These are phyloP conservation scores for Microcos paniculata DNA, from an alignment of 345 rosid genomes.

Conservation along the genomic window DNA sequence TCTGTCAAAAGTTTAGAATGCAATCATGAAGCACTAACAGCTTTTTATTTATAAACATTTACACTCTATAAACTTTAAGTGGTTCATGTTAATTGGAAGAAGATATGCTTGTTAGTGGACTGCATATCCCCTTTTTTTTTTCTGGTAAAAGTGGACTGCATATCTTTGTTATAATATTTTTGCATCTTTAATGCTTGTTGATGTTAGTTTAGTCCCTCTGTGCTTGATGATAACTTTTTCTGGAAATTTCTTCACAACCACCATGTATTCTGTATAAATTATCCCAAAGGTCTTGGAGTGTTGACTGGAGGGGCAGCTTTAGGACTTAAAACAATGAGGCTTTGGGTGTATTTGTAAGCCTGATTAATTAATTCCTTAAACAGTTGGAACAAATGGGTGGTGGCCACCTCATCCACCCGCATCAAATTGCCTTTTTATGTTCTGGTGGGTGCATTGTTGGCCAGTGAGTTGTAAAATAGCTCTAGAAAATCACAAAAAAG, in stretches of 20 bases:
- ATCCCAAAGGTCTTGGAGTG: slow-evolving; percentile 18
- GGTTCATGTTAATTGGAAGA: slow-evolving; percentile 10
- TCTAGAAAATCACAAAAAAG: background rate
- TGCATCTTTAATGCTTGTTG: background rate
- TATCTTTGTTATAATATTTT: background rate
- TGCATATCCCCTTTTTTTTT: too few relatives aligned
- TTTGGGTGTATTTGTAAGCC: too few relatives aligned
- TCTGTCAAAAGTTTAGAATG: background rate
- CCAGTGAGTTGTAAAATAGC: background rate
- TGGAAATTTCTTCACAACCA: background rate
- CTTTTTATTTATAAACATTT: background rate
- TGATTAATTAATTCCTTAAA: too few relatives aligned
- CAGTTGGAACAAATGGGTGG: background rate
- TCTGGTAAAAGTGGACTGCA: background rate
- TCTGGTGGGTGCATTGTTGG: background rate
- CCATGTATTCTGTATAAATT: background rate
- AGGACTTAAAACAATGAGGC: background rate
- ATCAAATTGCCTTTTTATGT: background rate
- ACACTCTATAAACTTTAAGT: background rate
- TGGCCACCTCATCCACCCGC: background rate
- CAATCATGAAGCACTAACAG: slow-evolving; percentile 1
- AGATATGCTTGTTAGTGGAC: background rate
- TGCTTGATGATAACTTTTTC: background rate
- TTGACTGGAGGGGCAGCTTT: background rate
- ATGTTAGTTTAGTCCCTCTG: background rate